Conservation (phyloP, 805 yeast species). For the Henningerozyma blattae region DNA sequence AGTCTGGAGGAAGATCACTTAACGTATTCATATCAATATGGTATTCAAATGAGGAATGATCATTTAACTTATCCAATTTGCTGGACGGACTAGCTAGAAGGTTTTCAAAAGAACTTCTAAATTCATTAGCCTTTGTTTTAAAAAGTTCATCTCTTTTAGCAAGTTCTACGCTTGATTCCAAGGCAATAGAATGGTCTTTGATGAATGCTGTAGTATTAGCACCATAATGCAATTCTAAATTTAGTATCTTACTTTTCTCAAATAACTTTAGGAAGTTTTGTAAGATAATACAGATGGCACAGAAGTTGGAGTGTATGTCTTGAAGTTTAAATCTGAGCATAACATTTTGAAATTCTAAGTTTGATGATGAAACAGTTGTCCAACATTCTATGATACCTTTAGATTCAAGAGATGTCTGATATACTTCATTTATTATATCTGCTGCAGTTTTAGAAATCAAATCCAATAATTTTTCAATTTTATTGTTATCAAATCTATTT, state of each 20-base stretch:
- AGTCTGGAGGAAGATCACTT: conserved; percentile 19
- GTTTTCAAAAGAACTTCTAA: too few relatives aligned
- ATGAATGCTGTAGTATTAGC: neutral
- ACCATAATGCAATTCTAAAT: too few relatives aligned
- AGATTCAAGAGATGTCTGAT: neutral
- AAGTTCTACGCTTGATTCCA: too few relatives aligned
- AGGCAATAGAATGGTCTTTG: too few relatives aligned
- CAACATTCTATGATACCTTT: neutral
- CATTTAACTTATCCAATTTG: neutral
- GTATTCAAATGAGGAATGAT: conserved; percentile 10
- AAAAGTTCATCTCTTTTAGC: too few relatives aligned
- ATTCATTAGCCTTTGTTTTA: too few relatives aligned
- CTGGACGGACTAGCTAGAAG: neutral
- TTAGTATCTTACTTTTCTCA: too few relatives aligned
- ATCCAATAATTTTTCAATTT: neutral
- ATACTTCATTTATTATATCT: neutral
- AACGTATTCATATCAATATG: conserved; percentile 18
- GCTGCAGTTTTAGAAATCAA: neutral
- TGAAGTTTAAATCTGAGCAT: neutral
- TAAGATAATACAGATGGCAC: too few relatives aligned
- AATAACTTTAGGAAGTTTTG: too few relatives aligned
- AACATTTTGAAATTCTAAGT: neutral
- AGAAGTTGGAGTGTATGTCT: too few relatives aligned
- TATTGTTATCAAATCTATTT: conserved; percentile 1
- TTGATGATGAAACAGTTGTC: neutral